These are phyloP conservation scores for Primulina eburnea DNA, from an alignment of 257 asterid genomes.

Conservation along the genomic window DNA sequence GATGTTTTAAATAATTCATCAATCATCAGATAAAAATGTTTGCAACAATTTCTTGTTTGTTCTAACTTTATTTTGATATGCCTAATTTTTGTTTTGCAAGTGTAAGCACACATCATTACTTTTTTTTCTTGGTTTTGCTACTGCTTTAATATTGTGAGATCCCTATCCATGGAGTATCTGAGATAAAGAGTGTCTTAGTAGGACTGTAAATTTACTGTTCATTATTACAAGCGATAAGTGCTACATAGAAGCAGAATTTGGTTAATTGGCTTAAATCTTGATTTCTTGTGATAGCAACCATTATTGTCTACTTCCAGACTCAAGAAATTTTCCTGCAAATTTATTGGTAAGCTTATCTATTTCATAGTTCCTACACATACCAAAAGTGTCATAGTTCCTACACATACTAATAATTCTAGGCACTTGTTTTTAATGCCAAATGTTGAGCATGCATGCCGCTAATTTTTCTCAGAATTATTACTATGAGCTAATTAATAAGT, in stretches of 20 bases:
- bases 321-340: not conserved
- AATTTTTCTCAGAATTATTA: not conserved
- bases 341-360: not conserved
- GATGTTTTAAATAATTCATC: not conserved
- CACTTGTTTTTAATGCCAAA: not conserved
- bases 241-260: not conserved
- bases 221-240: not conserved
- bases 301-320: not conserved
- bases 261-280: too few relatives aligned
- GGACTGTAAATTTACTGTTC: not conserved
- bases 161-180: not conserved
- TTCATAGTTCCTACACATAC: not conserved
- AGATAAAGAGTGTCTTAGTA: not conserved
- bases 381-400: not conserved
- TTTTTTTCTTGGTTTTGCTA: not conserved
- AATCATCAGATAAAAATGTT: not conserved
- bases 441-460: not conserved
- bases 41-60: not conserved
- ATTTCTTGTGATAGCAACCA: not conserved
- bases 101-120: not conserved
- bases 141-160: not conserved
- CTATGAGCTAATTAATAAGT: not conserved
- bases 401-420: not conserved
- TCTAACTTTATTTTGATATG: not conserved
- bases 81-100: not conserved